Base-by-base conservation (phyloP, 768 basidiomycete genomes). In the Boletales sp. region DNA sequence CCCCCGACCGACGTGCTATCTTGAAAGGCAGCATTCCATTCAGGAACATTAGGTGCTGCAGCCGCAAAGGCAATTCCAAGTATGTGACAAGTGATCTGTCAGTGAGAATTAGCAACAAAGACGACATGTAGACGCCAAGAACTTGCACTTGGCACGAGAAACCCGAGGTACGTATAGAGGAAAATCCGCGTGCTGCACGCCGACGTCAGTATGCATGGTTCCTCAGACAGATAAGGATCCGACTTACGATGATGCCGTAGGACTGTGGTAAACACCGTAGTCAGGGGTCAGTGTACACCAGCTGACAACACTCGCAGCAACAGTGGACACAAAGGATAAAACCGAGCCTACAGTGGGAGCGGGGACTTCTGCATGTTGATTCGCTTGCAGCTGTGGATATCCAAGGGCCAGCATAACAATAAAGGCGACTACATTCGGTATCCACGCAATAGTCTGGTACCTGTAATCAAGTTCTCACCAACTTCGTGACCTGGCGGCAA, bases 361-460 rank as follows among this genome's bases (percentile, higher is more conserved):
- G 0, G 58, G 57, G 9, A 56, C 74, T 12, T 73, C 72, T 5
- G 74, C 52, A 8, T 41, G 48, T 39, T 63, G 75, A 42, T 72
- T 79, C 18, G 55, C 56, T 11, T 67, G 69, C 18, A 93, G 67
- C 51, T 90, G 77, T 46, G 86, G 83, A 1, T 83, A 89, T 0
- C 87, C 82, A 17, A 88, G 68, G 1, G 83, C 87, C 1, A 87
- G 63, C 30, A 81, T 81, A 41, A 86, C 74, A 31, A 90, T 63
- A 63, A 84, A 90, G 6, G 82, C 76, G 44, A 92, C 64, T 12
- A 87, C 61, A 21, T 85, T 78, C 0, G 90, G 90, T 17, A 92
- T 69, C 88, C 90, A 91, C 1, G 83, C 79, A 7, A 86, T 46
- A 10, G 80, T 76, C 61, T 90, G 89, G 56, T 87, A 92, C 84